Conservation (phyloP, 2,329 filamentous ascomycete species). For the Aspergillus puulaauensis region DNA sequence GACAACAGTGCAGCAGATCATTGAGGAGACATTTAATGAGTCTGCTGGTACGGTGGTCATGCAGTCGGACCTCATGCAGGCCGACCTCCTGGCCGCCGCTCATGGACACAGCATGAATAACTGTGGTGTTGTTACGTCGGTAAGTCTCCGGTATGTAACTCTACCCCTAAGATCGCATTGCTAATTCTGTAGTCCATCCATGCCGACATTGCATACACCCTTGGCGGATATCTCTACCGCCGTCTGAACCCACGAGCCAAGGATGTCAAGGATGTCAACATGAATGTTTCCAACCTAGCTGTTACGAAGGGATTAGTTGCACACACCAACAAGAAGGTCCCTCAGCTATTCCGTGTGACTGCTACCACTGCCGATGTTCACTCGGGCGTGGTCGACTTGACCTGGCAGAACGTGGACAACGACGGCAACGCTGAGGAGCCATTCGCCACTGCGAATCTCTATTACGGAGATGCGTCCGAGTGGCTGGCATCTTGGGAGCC, state of each 20-base stretch:
- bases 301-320: slow-evolving; percentile 59
- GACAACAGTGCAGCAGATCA: slow-evolving; percentile 24
- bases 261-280: slow-evolving; percentile 9
- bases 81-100: slow-evolving; percentile 38
- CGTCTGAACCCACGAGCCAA: neutral
- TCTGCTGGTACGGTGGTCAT: slow-evolving; percentile 33
- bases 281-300: slow-evolving; percentile 42
- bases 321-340: slow-evolving; percentile 2
- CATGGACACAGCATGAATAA: slow-evolving; percentile 48
- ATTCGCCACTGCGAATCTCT: slow-evolving; percentile 15
- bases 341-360: slow-evolving; percentile 10
- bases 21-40: slow-evolving; percentile 34
- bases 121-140: slow-evolving; percentile 45
- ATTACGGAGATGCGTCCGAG: slow-evolving; percentile 8
- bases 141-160: slow-evolving; percentile 28
- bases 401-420: slow-evolving; percentile 5
- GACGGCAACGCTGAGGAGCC: slow-evolving; percentile 6
- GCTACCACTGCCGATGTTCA: slow-evolving; percentile 2
- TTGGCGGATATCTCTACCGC: slow-evolving; percentile 23
- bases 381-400: neutral
- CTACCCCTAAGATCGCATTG: neutral
- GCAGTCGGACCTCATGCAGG: slow-evolving; percentile 43
- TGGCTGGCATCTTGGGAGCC: slow-evolving; percentile 24
- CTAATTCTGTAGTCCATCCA: slow-evolving; percentile 18
- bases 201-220: slow-evolving; percentile 27